These are phyloP conservation scores for Globisporangium paddicum DNA, from an alignment of 352 stramenopile species.

Conservation along the genomic window DNA sequence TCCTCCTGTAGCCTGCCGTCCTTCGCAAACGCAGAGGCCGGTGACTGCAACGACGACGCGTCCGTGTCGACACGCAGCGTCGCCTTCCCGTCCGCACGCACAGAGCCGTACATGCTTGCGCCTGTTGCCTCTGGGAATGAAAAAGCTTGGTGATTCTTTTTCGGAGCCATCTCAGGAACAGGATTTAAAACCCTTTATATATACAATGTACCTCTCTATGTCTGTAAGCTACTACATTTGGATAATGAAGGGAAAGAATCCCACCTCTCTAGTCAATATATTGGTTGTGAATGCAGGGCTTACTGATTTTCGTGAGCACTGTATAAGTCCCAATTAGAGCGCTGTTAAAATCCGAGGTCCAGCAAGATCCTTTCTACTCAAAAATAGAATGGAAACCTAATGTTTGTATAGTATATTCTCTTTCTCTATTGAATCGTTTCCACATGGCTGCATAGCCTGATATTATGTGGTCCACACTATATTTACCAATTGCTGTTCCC, in stretches of 20 bases:
- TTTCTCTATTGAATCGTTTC: no score
- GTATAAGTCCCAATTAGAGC: no score
- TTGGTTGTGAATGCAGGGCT: no score
- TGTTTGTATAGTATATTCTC: no score
- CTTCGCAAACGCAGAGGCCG: not conserved
- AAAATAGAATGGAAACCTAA: no score
- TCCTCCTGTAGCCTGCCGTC: not conserved
- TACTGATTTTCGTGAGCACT: no score
- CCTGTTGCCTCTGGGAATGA: not conserved
- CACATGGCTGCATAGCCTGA: not conserved
- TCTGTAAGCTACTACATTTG: no score
- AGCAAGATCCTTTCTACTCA: no score
- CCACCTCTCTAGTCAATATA: no score
- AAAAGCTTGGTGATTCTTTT: not conserved
- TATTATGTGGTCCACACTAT: not conserved
- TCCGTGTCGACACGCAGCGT: not conserved
- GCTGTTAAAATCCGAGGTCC: no score
- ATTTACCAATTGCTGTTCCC: not conserved
- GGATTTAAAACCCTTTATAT: no score
- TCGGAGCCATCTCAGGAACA: not conserved
- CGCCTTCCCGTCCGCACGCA: not conserved
- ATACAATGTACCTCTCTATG: not conserved
- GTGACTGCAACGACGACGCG: not conserved
- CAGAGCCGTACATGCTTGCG: conserved; percentile 6
- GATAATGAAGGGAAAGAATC: no score